Evolutionary conservation across 345 rosid species (phyloP), one percentile per base, ranked within the genome.

Genomic region (Toxicodendron radicans): DNA sequence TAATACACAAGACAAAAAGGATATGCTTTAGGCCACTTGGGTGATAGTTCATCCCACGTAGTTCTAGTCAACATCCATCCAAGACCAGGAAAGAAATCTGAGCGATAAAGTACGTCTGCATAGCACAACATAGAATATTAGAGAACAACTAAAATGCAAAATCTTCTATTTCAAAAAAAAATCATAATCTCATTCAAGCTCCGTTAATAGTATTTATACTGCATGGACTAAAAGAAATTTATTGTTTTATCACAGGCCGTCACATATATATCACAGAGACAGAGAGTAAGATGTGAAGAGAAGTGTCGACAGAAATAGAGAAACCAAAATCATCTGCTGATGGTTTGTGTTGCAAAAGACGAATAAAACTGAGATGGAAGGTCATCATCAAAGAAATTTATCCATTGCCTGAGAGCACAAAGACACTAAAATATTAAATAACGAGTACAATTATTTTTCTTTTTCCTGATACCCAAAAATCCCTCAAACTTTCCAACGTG

Each of bases 11-110:
- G 13, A 41, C 54, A 61, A 76, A 60, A 83, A 89, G 96, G 97
- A 95, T 95, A 95, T 95, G 99, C 99, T 77, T 91, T 93, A 54
- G 98, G 99, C 99, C 99, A 96, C 87, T 96, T 96, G 21, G 97
- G 99, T 73, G 99, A 96, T 60, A 96, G 90, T 83, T 93, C 99
- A 82, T 90, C 92, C 99, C 99, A 96, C 66, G 83, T 87, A 53
- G 88, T 69, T 82, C 76, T 88, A 66, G 91, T 75, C 83, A 96
- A 88, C 98, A 96, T 93, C 99, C 98, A 96, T 57, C 99, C 98
- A 51, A 96, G 97, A 75, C 99, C 99, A 80, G 99, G 99, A 78
- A 96, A 96, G 83, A 96, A 96, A 85, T 96, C 97, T 67, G 98
- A 96, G 68, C 98, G 92, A 76, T 96, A 89, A 70, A 96, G 94